phyloP scores from a whole-genome alignment of 208 protist species.

The Acanthamoeba royreba region DNA sequence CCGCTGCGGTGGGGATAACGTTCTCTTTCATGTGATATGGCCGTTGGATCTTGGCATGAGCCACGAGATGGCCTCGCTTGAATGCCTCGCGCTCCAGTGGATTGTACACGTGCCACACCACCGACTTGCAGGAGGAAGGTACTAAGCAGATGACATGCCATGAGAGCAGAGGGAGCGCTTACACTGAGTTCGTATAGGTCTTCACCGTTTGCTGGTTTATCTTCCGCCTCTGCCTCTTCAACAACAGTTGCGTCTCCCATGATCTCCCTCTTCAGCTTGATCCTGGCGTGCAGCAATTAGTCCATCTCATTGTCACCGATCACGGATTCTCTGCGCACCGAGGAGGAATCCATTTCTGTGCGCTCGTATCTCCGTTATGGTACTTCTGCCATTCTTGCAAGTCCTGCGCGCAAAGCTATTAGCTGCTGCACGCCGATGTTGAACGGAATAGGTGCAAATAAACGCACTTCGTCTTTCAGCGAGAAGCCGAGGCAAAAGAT shows the following conservation, averaged over 20 bases:
- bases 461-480: neutral
- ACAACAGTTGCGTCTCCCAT: neutral
- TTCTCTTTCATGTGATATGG: neutral
- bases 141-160: neutral
- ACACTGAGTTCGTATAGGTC: neutral
- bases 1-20: neutral
- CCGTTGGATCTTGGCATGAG: neutral
- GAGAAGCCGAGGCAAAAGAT: conserved; percentile 54
- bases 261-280: neutral
- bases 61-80: conserved; percentile 46
- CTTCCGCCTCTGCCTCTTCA: neutral
- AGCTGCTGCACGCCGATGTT: neutral
- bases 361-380: neutral
- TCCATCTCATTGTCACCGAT: too few relatives aligned
- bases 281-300: too few relatives aligned
- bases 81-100: neutral
- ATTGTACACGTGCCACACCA: neutral
- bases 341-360: neutral
- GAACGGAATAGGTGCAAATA: neutral
- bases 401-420: neutral
- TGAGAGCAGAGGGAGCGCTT: neutral
- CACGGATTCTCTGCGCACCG: too few relatives aligned
- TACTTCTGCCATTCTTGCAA: neutral
- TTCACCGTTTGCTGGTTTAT: neutral
- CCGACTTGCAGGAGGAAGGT: neutral